Evolutionary conservation across 371 early-diverging fungal species (phyloP).

Genomic region (Apophysomyces variabilis): DNA sequence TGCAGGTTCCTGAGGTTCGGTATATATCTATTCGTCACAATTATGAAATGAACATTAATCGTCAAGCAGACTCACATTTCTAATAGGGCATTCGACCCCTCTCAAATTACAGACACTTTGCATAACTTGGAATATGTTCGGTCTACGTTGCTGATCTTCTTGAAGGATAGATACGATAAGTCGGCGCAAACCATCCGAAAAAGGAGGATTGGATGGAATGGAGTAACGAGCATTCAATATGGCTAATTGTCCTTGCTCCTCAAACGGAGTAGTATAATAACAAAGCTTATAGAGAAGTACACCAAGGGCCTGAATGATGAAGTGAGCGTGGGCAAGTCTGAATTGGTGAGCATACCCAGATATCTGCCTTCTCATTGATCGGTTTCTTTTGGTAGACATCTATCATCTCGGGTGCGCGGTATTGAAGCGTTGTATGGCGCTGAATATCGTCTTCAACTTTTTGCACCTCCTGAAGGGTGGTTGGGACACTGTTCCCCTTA

Average conservation of each 20-base stretch:
- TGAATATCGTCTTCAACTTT: conserved; percentile 88
- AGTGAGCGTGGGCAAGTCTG: not conserved
- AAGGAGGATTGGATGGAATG: conserved; percentile 74
- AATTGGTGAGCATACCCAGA: conserved; percentile 34
- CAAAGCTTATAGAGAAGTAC: conserved; percentile 88
- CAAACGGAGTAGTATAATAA: conserved; percentile 92
- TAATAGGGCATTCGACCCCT: conserved; percentile 68
- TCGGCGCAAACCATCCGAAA: conserved; percentile 63
- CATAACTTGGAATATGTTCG: conserved; percentile 80
- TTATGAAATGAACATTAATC: not conserved
- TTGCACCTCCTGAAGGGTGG: conserved; percentile 67
- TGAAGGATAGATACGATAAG: conserved; percentile 78
- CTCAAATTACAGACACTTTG: conserved; percentile 67
- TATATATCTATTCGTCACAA: conserved; percentile 21
- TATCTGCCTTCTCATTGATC: conserved; percentile 87
- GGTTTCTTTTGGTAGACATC: conserved; percentile 86
- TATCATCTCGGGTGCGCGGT: conserved; percentile 92
- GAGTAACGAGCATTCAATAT: conserved; percentile 87
- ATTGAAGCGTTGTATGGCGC: conserved; percentile 89
- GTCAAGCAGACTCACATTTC: conserved; percentile 46
- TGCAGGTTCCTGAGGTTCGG: conserved; percentile 21
- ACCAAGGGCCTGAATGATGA: conserved; percentile 81
- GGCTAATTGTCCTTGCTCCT: conserved; percentile 84
- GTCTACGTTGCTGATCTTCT: conserved; percentile 74
- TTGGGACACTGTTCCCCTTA: conserved; percentile 67